Percentiles rank a stretch among this genome's conserved stretches.
Conservation (phyloP, 2,329 filamentous ascomycete genomes). For the Colletotrichum godetiae region DNA sequence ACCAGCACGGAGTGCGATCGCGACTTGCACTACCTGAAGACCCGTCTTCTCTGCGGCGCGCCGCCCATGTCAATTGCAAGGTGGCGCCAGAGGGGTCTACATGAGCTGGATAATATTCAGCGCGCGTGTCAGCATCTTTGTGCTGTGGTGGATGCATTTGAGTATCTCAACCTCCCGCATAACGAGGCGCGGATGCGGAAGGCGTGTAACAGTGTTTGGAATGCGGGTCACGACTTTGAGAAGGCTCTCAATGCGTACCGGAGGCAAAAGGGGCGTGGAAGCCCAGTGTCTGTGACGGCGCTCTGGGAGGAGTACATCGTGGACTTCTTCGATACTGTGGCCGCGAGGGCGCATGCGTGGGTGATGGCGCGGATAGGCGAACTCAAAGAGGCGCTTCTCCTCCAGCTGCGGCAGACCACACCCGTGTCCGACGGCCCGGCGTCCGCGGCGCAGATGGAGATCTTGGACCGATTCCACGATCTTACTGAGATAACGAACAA, state of each 20-base stretch:
- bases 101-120: conserved; percentile 4
- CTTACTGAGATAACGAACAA: conserved; percentile 16
- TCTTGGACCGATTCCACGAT: conserved; percentile 19
- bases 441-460: conserved; percentile 1
- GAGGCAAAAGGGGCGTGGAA: neutral
- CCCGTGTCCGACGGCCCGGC: neutral
- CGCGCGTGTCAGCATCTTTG: conserved; percentile 15
- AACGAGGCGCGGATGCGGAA: conserved; percentile 12
- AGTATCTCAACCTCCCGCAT: conserved; percentile 20
- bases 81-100: conserved; percentile 8
- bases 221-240: conserved; percentile 1
- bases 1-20: conserved; percentile 15
- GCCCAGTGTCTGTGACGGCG: neutral
- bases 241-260: conserved; percentile 14
- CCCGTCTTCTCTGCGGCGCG: neutral
- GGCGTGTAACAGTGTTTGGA: conserved; percentile 9
- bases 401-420: neutral
- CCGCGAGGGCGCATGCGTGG: conserved; percentile 13
- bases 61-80: conserved; percentile 14
- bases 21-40: conserved; percentile 23
- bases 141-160: conserved; percentile 12
- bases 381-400: conserved; percentile 11
- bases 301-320: conserved; percentile 24
- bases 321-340: conserved; percentile 3
- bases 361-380: conserved; percentile 2